Percentiles rank a stretch among this genome's conserved stretches.
Evolutionary conservation across 805 yeast species (phyloP).

Genomic region (Saturnispora sanitii): DNA sequence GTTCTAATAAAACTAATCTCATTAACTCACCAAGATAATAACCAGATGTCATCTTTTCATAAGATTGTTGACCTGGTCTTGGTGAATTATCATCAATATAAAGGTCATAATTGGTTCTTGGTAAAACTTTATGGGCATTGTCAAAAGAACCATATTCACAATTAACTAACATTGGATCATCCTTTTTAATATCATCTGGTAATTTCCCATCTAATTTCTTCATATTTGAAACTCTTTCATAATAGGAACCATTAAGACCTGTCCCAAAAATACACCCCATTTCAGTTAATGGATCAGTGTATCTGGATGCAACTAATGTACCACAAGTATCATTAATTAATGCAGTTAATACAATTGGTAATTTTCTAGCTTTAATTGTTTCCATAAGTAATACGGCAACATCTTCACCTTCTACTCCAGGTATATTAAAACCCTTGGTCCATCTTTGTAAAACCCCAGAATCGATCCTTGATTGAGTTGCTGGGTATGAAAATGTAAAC

Average conservation of each 20-base stretch:
- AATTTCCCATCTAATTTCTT: conserved; percentile 77
- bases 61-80: conserved; percentile 94
- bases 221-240: conserved; percentile 64
- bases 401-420: conserved; percentile 89
- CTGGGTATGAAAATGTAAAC: conserved; percentile 94
- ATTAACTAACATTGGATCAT: conserved; percentile 88
- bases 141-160: conserved; percentile 99
- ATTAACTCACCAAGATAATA: conserved; percentile 91
- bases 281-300: conserved; percentile 81
- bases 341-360: conserved; percentile 87
- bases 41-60: conserved; percentile 97
- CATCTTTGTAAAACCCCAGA: conserved; percentile 88
- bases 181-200: conserved; percentile 51
- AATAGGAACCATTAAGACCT: conserved; percentile 97
- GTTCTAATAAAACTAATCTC: conserved; percentile 71
- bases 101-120: conserved; percentile 84
- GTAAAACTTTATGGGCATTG: conserved; percentile 77
- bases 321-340: conserved; percentile 97
- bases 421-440: conserved; percentile 98
- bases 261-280: conserved; percentile 98
- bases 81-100: conserved; percentile 82
- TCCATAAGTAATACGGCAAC: conserved; percentile 86
- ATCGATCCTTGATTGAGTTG: conserved; percentile 71
- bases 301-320: conserved; percentile 91
- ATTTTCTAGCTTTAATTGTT: conserved; percentile 52